Percentiles rank a stretch among this genome's conserved stretches.
Conservation (phyloP, 2,329 filamentous ascomycete genomes). For the Aspergillus aculeatinus region DNA sequence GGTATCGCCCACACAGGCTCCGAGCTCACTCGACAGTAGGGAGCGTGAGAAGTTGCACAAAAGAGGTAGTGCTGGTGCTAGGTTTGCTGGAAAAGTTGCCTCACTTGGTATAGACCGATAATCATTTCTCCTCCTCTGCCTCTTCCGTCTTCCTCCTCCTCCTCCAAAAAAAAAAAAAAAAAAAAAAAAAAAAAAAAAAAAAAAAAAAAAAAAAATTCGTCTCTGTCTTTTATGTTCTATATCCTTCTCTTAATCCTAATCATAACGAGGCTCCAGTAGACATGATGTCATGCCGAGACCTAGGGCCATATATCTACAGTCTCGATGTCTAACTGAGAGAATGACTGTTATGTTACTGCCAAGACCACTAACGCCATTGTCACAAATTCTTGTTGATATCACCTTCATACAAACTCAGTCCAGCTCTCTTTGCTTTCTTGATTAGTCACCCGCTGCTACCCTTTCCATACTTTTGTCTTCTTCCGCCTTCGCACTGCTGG, state of each 20-base stretch:
- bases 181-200: too few species aligned
- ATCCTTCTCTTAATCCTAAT: constrained; percentile 18
- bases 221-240: constrained; percentile 12
- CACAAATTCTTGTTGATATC: neutral
- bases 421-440: neutral
- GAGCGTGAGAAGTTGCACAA: constrained; percentile 76
- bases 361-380: neutral
- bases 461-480: neutral
- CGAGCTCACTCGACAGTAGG: constrained; percentile 35
- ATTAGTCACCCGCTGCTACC: neutral
- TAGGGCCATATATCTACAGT: constrained; percentile 11
- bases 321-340: neutral
- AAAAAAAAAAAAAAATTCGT: too few species aligned
- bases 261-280: constrained; percentile 21
- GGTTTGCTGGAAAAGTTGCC: constrained; percentile 55
- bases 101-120: constrained; percentile 45
- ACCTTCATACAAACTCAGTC: neutral
- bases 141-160: too few species aligned
- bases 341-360: neutral
- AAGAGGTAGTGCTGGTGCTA: constrained; percentile 73
- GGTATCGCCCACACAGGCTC: constrained; percentile 28
- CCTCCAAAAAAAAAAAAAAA: too few species aligned
- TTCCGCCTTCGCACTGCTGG: neutral
- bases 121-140: constrained; percentile 10
- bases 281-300: constrained; percentile 14